Percentiles rank a stretch among this genome's conserved stretches.
Conservation (phyloP, 2,329 filamentous ascomycete species). For the Penicillium fuscoglaucum region DNA sequence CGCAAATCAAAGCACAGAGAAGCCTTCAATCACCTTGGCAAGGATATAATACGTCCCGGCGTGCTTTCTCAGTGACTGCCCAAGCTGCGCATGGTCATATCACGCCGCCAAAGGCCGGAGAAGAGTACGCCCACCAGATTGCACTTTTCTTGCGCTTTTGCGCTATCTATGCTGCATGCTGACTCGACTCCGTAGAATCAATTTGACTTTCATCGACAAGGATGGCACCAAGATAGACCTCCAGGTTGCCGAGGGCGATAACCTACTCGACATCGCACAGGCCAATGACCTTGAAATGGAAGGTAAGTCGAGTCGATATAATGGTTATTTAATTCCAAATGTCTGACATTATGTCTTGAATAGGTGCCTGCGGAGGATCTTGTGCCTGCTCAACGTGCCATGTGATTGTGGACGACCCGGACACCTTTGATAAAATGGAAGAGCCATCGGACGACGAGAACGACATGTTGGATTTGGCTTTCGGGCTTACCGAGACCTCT, state of each 20-base stretch:
- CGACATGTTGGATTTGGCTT: conserved; percentile 88
- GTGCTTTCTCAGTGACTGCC: conserved; percentile 67
- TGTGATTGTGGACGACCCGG: conserved; percentile 75
- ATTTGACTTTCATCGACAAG: conserved; percentile 92
- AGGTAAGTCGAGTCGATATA: conserved; percentile 49
- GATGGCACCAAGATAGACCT: conserved; percentile 74
- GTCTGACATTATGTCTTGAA: conserved; percentile 1
- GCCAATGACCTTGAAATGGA: conserved; percentile 97
- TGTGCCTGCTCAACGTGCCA: conserved; percentile 94
- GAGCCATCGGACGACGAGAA: conserved; percentile 80
- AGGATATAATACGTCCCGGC: conserved; percentile 30
- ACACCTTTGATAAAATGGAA: conserved; percentile 73
- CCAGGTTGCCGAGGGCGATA: conserved; percentile 81
- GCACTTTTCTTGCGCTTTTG: background rate
- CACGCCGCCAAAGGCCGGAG: conserved; percentile 78
- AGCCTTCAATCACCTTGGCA: conserved; percentile 19
- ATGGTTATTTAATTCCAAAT: background rate
- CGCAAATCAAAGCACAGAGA: conserved; percentile 14
- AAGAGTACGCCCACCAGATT: conserved; percentile 67
- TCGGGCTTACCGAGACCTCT: conserved; percentile 82
- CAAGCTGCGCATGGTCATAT: conserved; percentile 72
- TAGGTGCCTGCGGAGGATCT: conserved; percentile 86
- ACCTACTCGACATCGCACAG: conserved; percentile 92
- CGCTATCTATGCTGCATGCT: conserved; percentile 6
- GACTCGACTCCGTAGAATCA: conserved; percentile 58